Base-by-base conservation (phyloP, 139 green algal species). In the Microglena sp. region DNA sequence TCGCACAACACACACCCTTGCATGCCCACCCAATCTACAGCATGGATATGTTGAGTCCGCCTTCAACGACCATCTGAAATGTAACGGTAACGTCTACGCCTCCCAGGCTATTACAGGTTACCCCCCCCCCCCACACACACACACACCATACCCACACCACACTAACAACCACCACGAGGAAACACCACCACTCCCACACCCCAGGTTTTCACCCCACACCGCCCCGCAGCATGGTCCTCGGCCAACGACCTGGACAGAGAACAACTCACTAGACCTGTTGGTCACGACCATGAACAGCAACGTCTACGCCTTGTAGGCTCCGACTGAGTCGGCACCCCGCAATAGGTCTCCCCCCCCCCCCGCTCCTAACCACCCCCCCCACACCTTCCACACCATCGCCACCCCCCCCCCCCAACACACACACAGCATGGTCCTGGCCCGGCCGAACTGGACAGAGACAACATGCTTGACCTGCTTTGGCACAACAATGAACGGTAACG, bases 271-370 rank as follows among this genome's bases (percentile, higher is more conserved):
- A 59, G 90, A 97, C 61, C 78, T 99, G 50, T 33, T 99, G 31
- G 80, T 94, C 43, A 69, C 89, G 31, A 97, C 93, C 56, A 96
- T 96, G 89, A 96, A 92, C 57, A 93, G 93, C 56, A 93, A 95
- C 65, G 75, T 98, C 5, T 96, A 96, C 68, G 64, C 67, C 34
- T 87, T 97, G 24, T 75, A 87, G 62, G 95, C 91, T 18, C 53
- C 60, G 1, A 77, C 77, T 21, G 28, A 65, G 21, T 89, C n/a
- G n/a, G n/a, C n/a, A n/a, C n/a, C n/a, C n/a, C n/a, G n/a, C n/a
- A n/a, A n/a, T n/a, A n/a, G n/a, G n/a, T n/a, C n/a, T n/a, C n/a
- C n/a, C 67, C 81, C 95, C 64, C 87, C 92, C n/a, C n/a, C n/a
- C n/a, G n/a, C n/a, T n/a, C n/a, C n/a, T n/a, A n/a, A n/a, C n/a